Conservation (phyloP, 164 flowering plant species). For the Litsea cubeba region DNA sequence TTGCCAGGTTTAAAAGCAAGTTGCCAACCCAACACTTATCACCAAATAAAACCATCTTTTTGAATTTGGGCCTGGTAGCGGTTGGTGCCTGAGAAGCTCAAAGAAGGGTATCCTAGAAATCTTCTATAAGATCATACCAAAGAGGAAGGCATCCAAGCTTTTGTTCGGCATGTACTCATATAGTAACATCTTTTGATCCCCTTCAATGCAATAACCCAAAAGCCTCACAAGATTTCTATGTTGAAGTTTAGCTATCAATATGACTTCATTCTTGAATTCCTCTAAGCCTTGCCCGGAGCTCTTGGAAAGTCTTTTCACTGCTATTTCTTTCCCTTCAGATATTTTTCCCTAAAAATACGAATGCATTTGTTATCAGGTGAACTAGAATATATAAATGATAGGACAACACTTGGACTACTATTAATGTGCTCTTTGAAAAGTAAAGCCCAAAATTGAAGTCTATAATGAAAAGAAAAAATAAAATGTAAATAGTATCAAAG, state of each 20-base stretch:
- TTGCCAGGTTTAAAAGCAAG: no score
- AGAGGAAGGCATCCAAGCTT: conserved; percentile 28
- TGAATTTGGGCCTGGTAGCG: no score
- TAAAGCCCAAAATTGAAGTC: background rate
- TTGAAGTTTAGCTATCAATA: conserved; percentile 34
- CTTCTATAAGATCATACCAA: conserved; percentile 11
- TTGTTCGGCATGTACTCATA: conserved; percentile 35
- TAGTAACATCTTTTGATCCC: conserved; percentile 31
- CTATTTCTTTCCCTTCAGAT: conserved; percentile 26
- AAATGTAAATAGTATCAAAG: no score
- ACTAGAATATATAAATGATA: background rate
- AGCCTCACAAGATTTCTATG: conserved; percentile 40
- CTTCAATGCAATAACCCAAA: conserved; percentile 30
- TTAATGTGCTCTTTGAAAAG: no score
- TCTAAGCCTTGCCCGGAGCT: conserved; percentile 31
- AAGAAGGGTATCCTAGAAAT: background rate
- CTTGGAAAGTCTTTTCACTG: conserved; percentile 36
- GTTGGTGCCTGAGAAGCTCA: no score
- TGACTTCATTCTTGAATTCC: conserved; percentile 34
- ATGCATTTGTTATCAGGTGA: background rate
- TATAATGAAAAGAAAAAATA: background rate
- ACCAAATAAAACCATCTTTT: no score
- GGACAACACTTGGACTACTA: no score
- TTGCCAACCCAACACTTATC: no score
- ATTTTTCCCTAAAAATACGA: conserved; percentile 20